Base-by-base conservation (phyloP, 371 early-diverging fungal species). In the Saksenaea oblongispora region DNA sequence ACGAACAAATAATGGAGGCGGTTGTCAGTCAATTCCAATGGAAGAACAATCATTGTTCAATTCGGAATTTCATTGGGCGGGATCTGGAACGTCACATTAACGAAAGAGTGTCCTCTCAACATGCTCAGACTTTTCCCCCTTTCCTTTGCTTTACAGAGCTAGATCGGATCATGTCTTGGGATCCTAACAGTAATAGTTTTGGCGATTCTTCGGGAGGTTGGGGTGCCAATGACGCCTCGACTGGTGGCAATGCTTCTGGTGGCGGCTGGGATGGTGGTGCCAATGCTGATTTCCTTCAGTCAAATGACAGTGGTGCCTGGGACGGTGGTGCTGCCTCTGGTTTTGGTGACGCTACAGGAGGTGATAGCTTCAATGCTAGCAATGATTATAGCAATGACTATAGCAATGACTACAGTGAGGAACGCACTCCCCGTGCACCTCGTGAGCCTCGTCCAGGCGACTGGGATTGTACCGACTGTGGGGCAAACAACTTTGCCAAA, bases 401-500 rank as follows among this genome's bases (percentile, higher is more conserved):
- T 24, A 24, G 35, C 22, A 54, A 27, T 27, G 57, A 54, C 26
- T 44, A 56, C 41, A 56, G 34, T 51, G 18, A 34, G 5, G 36
- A 11, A 39, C 11, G 39, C 39, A 1, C 15, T 5, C 2, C 9
- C 22, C 7, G 24, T 15, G 26, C 17, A 1, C 13, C 34, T 10
- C 75, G 75, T 59, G 64, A 51, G 36, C 78, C 78, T 66, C 78
- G 72, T 61, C 75, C 83, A 54, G 91, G 89, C 28, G 91, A 91
- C 66, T 91, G 91, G 91, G 72, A 78, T 41, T 91, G 91, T 59
- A 71, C 84, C 31, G 73, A 78, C 31, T 91, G 91, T 66, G 73
- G 80, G 17, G 83, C 82, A 62, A 86, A 74, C 67, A 90, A 90
- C 72, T 91, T 85, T 76, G 86, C 87, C 18, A 75, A 75, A 47